Conservation (phyloP, 2,329 filamentous ascomycete species). For the Paramyrothecium roridum region DNA sequence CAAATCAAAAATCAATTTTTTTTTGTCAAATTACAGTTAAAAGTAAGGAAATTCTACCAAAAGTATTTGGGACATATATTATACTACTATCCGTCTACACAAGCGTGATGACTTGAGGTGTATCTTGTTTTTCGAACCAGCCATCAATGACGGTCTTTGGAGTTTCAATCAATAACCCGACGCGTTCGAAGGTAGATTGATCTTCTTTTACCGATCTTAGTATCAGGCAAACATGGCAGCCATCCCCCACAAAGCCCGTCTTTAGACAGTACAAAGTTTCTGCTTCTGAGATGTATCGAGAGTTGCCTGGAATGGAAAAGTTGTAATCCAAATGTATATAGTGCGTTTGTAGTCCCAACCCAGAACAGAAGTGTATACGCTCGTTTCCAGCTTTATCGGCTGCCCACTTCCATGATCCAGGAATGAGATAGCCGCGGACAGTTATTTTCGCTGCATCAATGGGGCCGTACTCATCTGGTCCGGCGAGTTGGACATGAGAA, state of each 20-base stretch:
- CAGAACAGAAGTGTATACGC: background rate
- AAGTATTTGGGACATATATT: too few species aligned
- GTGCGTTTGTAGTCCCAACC: background rate
- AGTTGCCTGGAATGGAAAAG: slow-evolving; percentile 1
- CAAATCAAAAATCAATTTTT: too few species aligned
- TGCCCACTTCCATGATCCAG: slow-evolving; percentile 1
- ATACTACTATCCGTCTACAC: background rate
- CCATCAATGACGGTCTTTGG: background rate
- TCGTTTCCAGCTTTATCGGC: background rate
- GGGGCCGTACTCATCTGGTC: slow-evolving; percentile 4
- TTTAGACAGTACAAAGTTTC: slow-evolving; percentile 5
- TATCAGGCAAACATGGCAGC: slow-evolving; percentile 6
- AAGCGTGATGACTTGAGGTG: background rate
- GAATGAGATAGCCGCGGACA: background rate
- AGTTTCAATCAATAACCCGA: slow-evolving; percentile 1
- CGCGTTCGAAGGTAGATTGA: background rate
- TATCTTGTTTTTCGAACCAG: background rate
- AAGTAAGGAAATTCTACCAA: too few species aligned
- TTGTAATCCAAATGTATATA: slow-evolving; percentile 1
- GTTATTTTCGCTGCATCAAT: slow-evolving; percentile 2
- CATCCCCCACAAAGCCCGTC: slow-evolving; percentile 7
- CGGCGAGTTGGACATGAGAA: background rate
- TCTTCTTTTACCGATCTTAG: background rate
- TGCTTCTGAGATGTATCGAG: background rate
- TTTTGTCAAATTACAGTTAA: too few species aligned